These are phyloP conservation scores for Pharnaceum exiguum DNA, from an alignment of 148 eudicot species.

Conservation along the genomic window DNA sequence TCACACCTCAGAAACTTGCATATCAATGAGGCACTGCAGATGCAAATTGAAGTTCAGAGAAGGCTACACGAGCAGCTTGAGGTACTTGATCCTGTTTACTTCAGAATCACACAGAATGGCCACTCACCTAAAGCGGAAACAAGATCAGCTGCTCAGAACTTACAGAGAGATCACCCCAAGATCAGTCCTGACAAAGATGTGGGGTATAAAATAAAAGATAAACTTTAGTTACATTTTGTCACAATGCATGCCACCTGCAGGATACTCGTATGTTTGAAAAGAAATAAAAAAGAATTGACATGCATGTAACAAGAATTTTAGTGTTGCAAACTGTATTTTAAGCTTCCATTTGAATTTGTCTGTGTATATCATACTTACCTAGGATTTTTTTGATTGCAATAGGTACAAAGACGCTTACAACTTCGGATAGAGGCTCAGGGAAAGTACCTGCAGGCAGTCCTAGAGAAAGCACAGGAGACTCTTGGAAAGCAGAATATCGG, in stretches of 20 bases:
- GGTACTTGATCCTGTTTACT: slow-evolving; percentile 55
- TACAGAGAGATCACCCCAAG: slow-evolving; percentile 37
- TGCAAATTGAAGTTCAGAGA: slow-evolving; percentile 94
- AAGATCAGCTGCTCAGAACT: slow-evolving; percentile 31
- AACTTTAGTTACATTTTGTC: slow-evolving; percentile 25
- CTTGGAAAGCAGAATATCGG: slow-evolving; percentile 77
- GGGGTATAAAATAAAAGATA: slow-evolving; percentile 33
- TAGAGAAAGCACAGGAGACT: slow-evolving; percentile 87
- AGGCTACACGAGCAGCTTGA: slow-evolving; percentile 91
- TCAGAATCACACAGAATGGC: slow-evolving; percentile 32
- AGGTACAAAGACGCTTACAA: slow-evolving; percentile 91
- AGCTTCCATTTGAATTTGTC: not conserved
- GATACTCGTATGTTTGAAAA: not conserved
- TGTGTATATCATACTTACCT: not conserved
- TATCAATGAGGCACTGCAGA: slow-evolving; percentile 77
- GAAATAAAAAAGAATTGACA: not conserved
- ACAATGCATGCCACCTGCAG: slow-evolving; percentile 16
- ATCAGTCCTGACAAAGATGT: slow-evolving; percentile 35
- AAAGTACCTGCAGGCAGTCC: slow-evolving; percentile 73
- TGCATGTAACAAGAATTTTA: slow-evolving; percentile 6
- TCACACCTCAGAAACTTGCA: slow-evolving; percentile 57
- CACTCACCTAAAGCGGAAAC: slow-evolving; percentile 34
- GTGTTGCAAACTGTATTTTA: not conserved
- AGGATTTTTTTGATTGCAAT: not conserved
- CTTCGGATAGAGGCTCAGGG: slow-evolving; percentile 91